Evolutionary conservation across 345 rosid genomes (phyloP).

Genomic region (Gossypium sturtianum): DNA sequence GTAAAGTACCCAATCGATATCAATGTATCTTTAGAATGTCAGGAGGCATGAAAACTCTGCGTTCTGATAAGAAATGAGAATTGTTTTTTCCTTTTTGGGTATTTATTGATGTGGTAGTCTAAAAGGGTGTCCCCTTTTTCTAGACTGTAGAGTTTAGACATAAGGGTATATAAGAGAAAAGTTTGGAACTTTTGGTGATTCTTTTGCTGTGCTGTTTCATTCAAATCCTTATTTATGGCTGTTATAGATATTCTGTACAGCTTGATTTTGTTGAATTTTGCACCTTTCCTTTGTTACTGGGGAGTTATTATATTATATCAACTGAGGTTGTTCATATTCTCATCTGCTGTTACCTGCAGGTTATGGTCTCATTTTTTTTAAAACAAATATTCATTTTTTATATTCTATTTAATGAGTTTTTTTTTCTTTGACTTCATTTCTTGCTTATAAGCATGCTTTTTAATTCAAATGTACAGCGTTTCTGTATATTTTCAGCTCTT

Average conservation of each 20-base stretch:
- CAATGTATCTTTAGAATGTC: slow-evolving; percentile 42
- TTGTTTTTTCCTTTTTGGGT: slow-evolving; percentile 14
- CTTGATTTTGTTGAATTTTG: slow-evolving; percentile 31
- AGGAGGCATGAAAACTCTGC: slow-evolving; percentile 12
- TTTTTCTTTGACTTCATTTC: slow-evolving; percentile 1
- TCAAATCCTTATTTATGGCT: slow-evolving; percentile 34
- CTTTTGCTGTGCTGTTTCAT: slow-evolving; percentile 19
- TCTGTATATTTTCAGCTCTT: neutral
- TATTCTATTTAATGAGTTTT: neutral
- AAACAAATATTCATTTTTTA: slow-evolving; percentile 5
- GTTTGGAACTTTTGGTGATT: slow-evolving; percentile 28
- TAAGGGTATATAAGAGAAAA: slow-evolving; percentile 1
- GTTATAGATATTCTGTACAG: slow-evolving; percentile 35
- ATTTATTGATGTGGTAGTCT: slow-evolving; percentile 21
- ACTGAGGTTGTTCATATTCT: slow-evolving; percentile 18
- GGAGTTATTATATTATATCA: slow-evolving; percentile 37
- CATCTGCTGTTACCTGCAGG: neutral
- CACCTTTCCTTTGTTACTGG: slow-evolving; percentile 30
- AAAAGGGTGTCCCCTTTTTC: slow-evolving; percentile 21
- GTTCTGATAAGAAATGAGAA: neutral
- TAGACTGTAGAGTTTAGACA: neutral
- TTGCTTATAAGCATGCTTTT: slow-evolving; percentile 1
- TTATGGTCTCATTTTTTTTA: neutral
- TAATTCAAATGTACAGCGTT: neutral
- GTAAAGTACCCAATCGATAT: slow-evolving; percentile 18